Conservation (phyloP, 352 stramenopile species). For the Phytophthora litchii region DNA sequence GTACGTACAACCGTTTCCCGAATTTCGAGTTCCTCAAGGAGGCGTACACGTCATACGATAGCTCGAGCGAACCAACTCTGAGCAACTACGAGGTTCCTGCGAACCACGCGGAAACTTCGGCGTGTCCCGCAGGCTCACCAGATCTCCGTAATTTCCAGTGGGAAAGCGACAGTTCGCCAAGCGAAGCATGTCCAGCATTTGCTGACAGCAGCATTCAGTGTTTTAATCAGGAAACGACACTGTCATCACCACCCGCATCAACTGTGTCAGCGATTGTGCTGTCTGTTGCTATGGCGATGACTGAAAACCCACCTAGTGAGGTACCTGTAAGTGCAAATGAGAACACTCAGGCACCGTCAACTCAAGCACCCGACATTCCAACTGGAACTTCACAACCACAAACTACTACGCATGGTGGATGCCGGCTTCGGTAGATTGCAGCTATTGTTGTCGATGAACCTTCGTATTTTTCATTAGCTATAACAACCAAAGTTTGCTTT, state of each 20-base stretch:
- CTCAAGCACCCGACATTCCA: neutral
- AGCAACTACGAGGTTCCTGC: constrained; percentile 26
- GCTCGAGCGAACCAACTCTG: constrained; percentile 38
- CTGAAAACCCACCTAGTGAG: constrained; percentile 3
- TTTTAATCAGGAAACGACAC: neutral
- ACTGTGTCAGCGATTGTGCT: neutral
- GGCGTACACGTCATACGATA: constrained; percentile 46
- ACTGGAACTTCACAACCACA: constrained; percentile 3
- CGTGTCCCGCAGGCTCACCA: neutral
- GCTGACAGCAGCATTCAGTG: constrained; percentile 12
- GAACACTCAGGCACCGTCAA: neutral
- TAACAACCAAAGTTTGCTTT: constrained; percentile 1
- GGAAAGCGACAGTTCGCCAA: constrained; percentile 5
- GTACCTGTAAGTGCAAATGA: neutral
- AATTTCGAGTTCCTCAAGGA: constrained; percentile 66
- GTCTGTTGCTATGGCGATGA: neutral
- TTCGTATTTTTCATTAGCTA: constrained; percentile 2
- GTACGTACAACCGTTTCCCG: constrained; percentile 63
- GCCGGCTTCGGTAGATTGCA: constrained; percentile 3
- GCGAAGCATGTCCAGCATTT: constrained; percentile 14
- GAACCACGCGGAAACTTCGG: constrained; percentile 10
- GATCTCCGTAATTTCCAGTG: constrained; percentile 9
- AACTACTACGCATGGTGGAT: neutral
- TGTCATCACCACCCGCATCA: neutral
- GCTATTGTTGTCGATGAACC: neutral